Evolutionary conservation across 2,329 filamentous ascomycete genomes (phyloP).

Genomic region (Colletotrichum endophyticum): DNA sequence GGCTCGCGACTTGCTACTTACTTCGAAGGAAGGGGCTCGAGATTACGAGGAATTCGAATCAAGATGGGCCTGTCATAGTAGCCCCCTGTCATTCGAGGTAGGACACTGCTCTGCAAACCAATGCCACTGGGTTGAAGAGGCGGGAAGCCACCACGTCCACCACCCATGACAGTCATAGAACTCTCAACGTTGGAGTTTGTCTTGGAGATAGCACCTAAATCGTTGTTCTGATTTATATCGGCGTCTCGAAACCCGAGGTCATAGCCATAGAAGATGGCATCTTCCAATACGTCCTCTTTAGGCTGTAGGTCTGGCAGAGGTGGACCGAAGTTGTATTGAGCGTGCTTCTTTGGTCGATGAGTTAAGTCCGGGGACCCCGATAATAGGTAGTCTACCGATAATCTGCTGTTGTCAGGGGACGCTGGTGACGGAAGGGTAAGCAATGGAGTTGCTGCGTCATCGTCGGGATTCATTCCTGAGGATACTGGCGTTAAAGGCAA

Average conservation of each 20-base stretch:
- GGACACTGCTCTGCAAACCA: neutral
- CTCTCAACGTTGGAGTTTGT: neutral
- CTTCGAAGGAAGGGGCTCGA: slow-evolving; percentile 53
- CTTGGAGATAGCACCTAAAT: slow-evolving; percentile 67
- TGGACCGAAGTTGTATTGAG: slow-evolving; percentile 24
- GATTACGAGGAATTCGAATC: slow-evolving; percentile 57
- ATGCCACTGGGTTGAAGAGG: neutral
- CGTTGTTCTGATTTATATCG: slow-evolving; percentile 75
- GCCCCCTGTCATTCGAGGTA: slow-evolving; percentile 58
- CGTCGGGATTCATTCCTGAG: slow-evolving; percentile 42
- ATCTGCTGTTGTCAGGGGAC: slow-evolving; percentile 37
- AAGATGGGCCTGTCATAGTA: slow-evolving; percentile 75
- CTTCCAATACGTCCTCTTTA: slow-evolving; percentile 22
- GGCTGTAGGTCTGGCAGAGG: slow-evolving; percentile 22
- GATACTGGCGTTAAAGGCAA: slow-evolving; percentile 45
- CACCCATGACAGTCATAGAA: neutral
- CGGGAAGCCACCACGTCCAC: neutral
- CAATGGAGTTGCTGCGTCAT: slow-evolving; percentile 31
- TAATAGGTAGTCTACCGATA: slow-evolving; percentile 71
- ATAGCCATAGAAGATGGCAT: slow-evolving; percentile 67
- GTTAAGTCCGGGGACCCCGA: slow-evolving; percentile 50
- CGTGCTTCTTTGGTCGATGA: slow-evolving; percentile 21
- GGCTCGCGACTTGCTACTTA: slow-evolving; percentile 19
- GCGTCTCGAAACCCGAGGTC: slow-evolving; percentile 74
- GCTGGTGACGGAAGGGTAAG: slow-evolving; percentile 23